These are phyloP conservation scores for Escallonia herrerae DNA, from an alignment of 129 eudicot species.

Conservation along the genomic window DNA sequence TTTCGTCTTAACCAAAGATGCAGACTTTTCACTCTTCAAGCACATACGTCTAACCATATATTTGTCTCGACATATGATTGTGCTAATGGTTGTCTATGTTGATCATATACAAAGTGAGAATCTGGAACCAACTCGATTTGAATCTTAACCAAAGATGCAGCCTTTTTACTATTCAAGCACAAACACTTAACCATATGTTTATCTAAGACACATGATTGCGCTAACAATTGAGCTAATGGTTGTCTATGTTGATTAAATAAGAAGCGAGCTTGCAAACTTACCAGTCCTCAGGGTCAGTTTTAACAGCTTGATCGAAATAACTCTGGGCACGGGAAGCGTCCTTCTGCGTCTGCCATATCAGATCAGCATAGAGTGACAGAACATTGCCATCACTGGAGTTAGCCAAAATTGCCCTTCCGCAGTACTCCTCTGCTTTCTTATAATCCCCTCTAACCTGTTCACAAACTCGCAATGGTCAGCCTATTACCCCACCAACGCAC, in stretches of 20 bases:
- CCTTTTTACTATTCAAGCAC: neutral
- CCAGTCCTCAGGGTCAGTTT: slow-evolving; percentile 76
- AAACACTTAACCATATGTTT: neutral
- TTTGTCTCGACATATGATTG: too few relatives aligned
- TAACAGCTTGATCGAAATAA: slow-evolving; percentile 74
- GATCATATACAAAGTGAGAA: neutral
- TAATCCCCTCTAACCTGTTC: slow-evolving; percentile 41
- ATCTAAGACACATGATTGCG: too few relatives aligned
- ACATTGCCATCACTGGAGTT: slow-evolving; percentile 40
- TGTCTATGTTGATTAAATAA: neutral
- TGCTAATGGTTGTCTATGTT: too few relatives aligned
- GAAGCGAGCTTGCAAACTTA: slow-evolving; percentile 6
- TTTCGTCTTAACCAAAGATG: neutral
- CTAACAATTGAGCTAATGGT: too few relatives aligned
- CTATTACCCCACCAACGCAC: too few relatives aligned
- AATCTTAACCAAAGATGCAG: neutral
- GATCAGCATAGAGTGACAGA: slow-evolving; percentile 42
- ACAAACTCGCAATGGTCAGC: neutral
- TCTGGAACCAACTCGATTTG: neutral
- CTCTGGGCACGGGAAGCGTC: slow-evolving; percentile 64
- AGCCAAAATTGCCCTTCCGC: slow-evolving; percentile 48
- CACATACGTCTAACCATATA: too few relatives aligned
- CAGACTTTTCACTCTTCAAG: too few relatives aligned
- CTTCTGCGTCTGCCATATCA: slow-evolving; percentile 53
- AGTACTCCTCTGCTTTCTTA: slow-evolving; percentile 52